Evolutionary conservation across 345 rosid genomes (phyloP).

Genomic region (Aquilaria yunnanensis): DNA sequence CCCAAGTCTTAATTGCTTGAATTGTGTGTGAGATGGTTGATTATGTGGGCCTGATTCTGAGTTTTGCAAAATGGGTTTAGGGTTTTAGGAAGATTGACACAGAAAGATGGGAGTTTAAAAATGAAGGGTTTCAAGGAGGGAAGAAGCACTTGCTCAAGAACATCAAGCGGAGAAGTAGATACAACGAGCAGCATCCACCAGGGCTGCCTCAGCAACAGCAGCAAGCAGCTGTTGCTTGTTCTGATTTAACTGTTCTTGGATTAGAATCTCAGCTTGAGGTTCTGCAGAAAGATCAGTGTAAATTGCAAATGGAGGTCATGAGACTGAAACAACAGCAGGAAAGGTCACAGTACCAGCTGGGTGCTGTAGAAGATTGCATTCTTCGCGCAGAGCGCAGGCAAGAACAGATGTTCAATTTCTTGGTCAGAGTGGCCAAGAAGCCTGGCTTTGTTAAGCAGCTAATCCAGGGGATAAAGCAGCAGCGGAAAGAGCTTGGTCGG

Average conservation of each 20-base stretch:
- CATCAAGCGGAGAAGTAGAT: constrained; percentile 49
- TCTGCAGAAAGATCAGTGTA: constrained; percentile 33
- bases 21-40: neutral
- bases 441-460: constrained; percentile 38
- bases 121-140: constrained; percentile 51
- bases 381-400: constrained; percentile 37
- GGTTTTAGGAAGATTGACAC: constrained; percentile 61
- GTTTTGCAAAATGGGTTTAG: constrained; percentile 24
- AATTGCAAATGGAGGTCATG: constrained; percentile 36
- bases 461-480: constrained; percentile 38
- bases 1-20: neutral
- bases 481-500: constrained; percentile 24
- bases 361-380: constrained; percentile 31
- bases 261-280: constrained; percentile 29
- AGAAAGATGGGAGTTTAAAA: constrained; percentile 66
- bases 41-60: neutral
- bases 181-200: constrained; percentile 6
- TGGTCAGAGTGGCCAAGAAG: constrained; percentile 29
- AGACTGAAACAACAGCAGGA: constrained; percentile 38
- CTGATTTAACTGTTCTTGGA: constrained; percentile 5
- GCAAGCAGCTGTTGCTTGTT: constrained; percentile 5
- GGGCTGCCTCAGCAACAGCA: constrained; percentile 5
- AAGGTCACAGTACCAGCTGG: constrained; percentile 26
- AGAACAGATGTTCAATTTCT: constrained; percentile 44
- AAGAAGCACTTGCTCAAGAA: constrained; percentile 53